phyloP scores from a whole-genome alignment of 768 basidiomycete genomes.

The Leccinum subgranulosum region DNA sequence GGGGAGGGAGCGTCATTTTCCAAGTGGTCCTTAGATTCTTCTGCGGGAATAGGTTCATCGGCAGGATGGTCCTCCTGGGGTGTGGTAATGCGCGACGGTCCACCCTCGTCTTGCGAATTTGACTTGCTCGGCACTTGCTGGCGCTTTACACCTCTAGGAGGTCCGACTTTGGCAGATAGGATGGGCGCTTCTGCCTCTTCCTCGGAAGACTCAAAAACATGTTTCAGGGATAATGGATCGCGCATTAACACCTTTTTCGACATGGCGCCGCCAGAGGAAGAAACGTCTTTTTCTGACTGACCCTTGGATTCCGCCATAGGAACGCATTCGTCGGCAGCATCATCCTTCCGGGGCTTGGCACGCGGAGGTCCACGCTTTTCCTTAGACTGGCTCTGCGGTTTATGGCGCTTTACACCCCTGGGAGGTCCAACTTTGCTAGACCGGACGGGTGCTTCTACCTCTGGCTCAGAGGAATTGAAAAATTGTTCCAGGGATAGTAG shows the following conservation, averaged over 20 bases:
- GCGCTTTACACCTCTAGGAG: background rate
- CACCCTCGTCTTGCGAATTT: background rate
- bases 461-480: slow-evolving; percentile 2
- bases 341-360: background rate
- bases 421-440: slow-evolving; percentile 27
- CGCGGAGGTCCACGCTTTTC: background rate
- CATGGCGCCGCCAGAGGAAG: background rate
- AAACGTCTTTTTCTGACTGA: background rate
- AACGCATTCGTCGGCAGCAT: background rate
- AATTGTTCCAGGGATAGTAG: background rate
- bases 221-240: background rate
- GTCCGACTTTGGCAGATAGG: background rate
- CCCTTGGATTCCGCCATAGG: background rate
- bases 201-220: background rate
- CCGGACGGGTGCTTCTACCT: background rate
- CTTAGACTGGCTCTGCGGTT: background rate
- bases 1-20: background rate
- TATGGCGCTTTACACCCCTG: slow-evolving; percentile 16
- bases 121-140: background rate
- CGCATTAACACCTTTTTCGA: background rate
- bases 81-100: background rate
- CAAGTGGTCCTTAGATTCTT: background rate
- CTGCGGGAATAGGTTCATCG: background rate
- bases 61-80: background rate
- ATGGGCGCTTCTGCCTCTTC: background rate